Evolutionary conservation across 208 protist species (phyloP).

Genomic region (Trypanosoma vivax): DNA sequence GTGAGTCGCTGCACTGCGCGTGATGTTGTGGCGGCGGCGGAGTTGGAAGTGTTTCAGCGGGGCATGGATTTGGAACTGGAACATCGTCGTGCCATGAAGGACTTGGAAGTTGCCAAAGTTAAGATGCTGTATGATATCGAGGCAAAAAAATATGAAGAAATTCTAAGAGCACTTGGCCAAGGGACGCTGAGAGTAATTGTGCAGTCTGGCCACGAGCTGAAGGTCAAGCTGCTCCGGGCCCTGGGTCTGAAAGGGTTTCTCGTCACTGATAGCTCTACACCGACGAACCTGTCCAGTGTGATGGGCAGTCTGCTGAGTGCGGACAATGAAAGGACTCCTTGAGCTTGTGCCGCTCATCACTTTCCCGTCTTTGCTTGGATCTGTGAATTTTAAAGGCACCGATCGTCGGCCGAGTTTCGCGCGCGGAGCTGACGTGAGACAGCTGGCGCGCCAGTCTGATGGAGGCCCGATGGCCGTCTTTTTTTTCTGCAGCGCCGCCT

Average conservation of each 20-base stretch:
- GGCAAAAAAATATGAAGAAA: slow-evolving; percentile 58
- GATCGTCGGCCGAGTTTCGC: too few relatives aligned
- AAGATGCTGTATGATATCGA: slow-evolving; percentile 54
- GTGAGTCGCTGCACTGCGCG: slow-evolving; percentile 46
- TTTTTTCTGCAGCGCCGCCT: too few relatives aligned
- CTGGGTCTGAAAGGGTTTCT: slow-evolving; percentile 82
- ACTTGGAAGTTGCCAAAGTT: slow-evolving; percentile 69
- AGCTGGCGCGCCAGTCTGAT: too few relatives aligned
- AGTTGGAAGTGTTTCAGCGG: slow-evolving; percentile 45
- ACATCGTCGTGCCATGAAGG: slow-evolving; percentile 57
- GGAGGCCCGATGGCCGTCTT: too few relatives aligned
- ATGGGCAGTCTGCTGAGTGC: slow-evolving; percentile 66
- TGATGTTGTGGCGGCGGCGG: slow-evolving; percentile 32
- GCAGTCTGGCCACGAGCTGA: slow-evolving; percentile 83
- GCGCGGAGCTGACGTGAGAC: too few relatives aligned
- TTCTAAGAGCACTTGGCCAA: slow-evolving; percentile 79
- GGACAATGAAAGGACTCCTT: too few relatives aligned
- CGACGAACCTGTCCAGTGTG: slow-evolving; percentile 87
- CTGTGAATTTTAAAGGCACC: too few relatives aligned
- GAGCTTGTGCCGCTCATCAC: too few relatives aligned
- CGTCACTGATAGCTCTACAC: slow-evolving; percentile 74
- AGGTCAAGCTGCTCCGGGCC: slow-evolving; percentile 59
- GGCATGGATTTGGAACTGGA: slow-evolving; percentile 59
- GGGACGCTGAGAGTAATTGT: slow-evolving; percentile 86
- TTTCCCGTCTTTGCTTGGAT: too few relatives aligned